Evolutionary conservation across 208 protist species (phyloP).

Genomic region (Trypanosoma melophagium): DNA sequence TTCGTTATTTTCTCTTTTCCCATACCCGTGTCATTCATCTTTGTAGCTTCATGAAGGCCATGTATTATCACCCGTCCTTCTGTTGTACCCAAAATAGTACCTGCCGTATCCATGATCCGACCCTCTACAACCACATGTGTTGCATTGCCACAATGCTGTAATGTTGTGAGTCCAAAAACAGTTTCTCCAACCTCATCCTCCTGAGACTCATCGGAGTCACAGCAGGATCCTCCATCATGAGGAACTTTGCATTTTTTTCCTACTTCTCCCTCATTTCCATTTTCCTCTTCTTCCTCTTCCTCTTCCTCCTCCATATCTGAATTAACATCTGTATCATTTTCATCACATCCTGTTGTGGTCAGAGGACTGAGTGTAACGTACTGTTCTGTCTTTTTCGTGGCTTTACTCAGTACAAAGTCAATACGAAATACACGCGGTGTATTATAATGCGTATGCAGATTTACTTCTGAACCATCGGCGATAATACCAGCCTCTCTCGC

Average conservation of each 20-base stretch:
- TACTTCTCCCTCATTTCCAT: too few relatives aligned
- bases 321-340: slow-evolving; percentile 1
- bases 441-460: slow-evolving; percentile 41
- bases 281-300: neutral
- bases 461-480: slow-evolving; percentile 54
- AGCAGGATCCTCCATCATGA: too few relatives aligned
- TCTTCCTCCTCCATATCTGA: neutral
- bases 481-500: slow-evolving; percentile 33
- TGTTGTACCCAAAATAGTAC: slow-evolving; percentile 62
- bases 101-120: slow-evolving; percentile 44
- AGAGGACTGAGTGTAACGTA: slow-evolving; percentile 56
- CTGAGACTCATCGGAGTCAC: slow-evolving; percentile 12
- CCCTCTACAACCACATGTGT: slow-evolving; percentile 68
- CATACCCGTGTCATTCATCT: slow-evolving; percentile 21
- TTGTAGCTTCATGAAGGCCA: slow-evolving; percentile 39
- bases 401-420: slow-evolving; percentile 74
- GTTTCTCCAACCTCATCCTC: slow-evolving; percentile 20
- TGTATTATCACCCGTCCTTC: slow-evolving; percentile 60
- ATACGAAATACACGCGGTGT: slow-evolving; percentile 68
- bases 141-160: slow-evolving; percentile 46
- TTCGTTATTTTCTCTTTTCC: slow-evolving; percentile 6
- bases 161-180: slow-evolving; percentile 46
- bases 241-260: too few relatives aligned
- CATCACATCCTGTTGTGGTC: slow-evolving; percentile 51
- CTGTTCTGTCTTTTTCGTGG: slow-evolving; percentile 77